Base-by-base conservation (phyloP, 1,284 basidiomycete species). In the Flammula alnicola region DNA sequence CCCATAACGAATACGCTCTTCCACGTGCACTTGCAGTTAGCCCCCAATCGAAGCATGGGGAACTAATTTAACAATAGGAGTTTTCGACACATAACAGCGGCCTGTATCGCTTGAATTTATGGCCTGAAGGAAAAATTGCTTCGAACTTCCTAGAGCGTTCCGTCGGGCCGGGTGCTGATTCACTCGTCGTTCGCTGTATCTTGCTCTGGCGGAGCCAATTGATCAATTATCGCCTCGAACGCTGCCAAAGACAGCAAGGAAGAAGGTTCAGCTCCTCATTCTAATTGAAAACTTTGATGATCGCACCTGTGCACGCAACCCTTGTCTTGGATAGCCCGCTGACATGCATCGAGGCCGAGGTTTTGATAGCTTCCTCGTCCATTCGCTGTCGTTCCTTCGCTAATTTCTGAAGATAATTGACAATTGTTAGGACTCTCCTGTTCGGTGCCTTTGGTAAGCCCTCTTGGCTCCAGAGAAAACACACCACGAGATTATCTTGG, bases 281-380 rank as follows among this genome's bases (percentile, higher is more conserved):
- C n/a, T n/a, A n/a, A n/a, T 23, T 14, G 14, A 6, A 39, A 16
- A 17, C 11, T 29, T 25, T 19, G 25, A 43, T n/a, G 5, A 8
- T 30, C 39, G n/a, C 31, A 60, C 58, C 51, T 38, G 49, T 49
- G 23, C 54, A 52, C 20, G 53, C 44, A 5, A 47, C 16, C 29
- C 48, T 55, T 37, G 41, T 54, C 41, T 60, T 57, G n/a, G 53
- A 52, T 23, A 58, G 44, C 0, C 51, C 54, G 2, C 32, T 40
- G 14, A 47, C 32, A n/a, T 55, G 39, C 25, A 35, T 30, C 7
- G 19, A 31, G 2, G 31, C 42, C 9, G 47, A 23, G 20, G 19
- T 35, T 17, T 52, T 45, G 23, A 49, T 47, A 10, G 22, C 38
- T 30, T 49, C 53, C 10, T 51, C 49, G 32, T 55, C 56, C 10